Conservation (phyloP, 108 stramenopile species). For the Cyclotella kingstonii region DNA sequence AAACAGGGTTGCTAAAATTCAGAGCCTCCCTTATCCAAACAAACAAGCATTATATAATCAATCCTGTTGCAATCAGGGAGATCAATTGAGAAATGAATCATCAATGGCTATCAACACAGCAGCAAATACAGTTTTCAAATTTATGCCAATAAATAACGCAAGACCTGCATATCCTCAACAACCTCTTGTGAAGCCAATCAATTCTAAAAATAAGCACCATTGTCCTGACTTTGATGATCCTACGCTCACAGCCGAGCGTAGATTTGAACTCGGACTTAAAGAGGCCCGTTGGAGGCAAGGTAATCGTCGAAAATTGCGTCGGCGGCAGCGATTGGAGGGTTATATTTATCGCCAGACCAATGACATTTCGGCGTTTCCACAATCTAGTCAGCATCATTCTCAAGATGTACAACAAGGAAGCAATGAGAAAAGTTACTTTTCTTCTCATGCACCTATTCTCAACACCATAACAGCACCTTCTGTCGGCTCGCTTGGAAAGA, state of each 20-base stretch:
- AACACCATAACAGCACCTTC: background rate
- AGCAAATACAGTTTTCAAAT: conserved; percentile 1
- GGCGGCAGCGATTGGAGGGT: conserved; percentile 27
- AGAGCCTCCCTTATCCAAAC: conserved; percentile 10
- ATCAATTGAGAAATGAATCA: background rate
- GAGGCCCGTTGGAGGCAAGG: conserved; percentile 43
- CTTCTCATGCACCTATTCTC: background rate
- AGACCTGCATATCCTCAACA: conserved; percentile 20
- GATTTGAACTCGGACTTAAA: conserved; percentile 25
- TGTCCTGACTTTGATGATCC: conserved; percentile 40
- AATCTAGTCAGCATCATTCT: background rate
- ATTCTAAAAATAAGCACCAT: no score
- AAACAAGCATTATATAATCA: no score
- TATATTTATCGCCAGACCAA: background rate
- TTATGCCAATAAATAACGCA: background rate
- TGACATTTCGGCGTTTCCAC: background rate
- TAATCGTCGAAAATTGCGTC: conserved; percentile 35
- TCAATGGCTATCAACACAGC: background rate
- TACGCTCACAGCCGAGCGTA: conserved; percentile 11
- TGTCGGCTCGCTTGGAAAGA: conserved; percentile 25
- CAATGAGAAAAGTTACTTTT: background rate
- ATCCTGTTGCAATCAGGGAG: no score
- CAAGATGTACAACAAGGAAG: background rate
- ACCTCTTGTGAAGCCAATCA: conserved; percentile 26
- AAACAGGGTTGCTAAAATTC: background rate